These are phyloP conservation scores for Mycogone perniciosa DNA, from an alignment of 2,329 filamentous ascomycete genomes.

Conservation along the genomic window DNA sequence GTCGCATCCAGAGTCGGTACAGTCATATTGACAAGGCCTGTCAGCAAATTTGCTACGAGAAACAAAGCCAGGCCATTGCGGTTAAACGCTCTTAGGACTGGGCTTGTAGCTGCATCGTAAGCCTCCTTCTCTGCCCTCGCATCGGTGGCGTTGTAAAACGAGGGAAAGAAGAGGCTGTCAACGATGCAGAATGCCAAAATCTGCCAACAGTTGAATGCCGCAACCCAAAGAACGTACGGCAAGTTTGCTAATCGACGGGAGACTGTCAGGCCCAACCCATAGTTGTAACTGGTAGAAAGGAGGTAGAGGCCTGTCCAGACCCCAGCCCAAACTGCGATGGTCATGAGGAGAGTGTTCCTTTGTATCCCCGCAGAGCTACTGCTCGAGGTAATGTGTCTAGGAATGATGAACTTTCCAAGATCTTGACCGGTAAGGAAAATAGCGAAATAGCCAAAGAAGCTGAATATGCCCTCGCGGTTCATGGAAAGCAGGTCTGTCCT, in stretches of 20 bases:
- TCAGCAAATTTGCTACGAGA: slow-evolving; percentile 80
- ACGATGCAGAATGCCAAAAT: slow-evolving; percentile 70
- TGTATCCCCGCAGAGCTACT: slow-evolving; percentile 39
- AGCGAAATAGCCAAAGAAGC: slow-evolving; percentile 85
- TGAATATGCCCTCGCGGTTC: slow-evolving; percentile 94
- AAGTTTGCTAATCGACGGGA: slow-evolving; percentile 89
- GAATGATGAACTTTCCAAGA: slow-evolving; percentile 72
- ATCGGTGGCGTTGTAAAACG: slow-evolving; percentile 54
- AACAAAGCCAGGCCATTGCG: slow-evolving; percentile 83
- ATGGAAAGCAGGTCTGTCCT: slow-evolving; percentile 74
- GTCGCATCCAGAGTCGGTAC: slow-evolving; percentile 72
- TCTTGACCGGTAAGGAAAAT: slow-evolving; percentile 91
- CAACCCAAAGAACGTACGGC: slow-evolving; percentile 87
- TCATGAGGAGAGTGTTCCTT: slow-evolving; percentile 53
- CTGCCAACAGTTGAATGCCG: slow-evolving; percentile 84
- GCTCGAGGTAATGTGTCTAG: slow-evolving; percentile 43
- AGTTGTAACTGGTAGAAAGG: slow-evolving; percentile 58
- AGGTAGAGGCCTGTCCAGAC: slow-evolving; percentile 68
- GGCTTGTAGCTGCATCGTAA: slow-evolving; percentile 66
- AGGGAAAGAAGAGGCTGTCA: slow-evolving; percentile 73
- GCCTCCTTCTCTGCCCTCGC: slow-evolving; percentile 55
- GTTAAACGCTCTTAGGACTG: slow-evolving; percentile 77
- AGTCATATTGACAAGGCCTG: slow-evolving; percentile 82
- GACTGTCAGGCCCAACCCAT: slow-evolving; percentile 68
- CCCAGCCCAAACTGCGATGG: slow-evolving; percentile 56